Conservation (phyloP, 352 stramenopile genomes). For the Pythium folliculosum region DNA sequence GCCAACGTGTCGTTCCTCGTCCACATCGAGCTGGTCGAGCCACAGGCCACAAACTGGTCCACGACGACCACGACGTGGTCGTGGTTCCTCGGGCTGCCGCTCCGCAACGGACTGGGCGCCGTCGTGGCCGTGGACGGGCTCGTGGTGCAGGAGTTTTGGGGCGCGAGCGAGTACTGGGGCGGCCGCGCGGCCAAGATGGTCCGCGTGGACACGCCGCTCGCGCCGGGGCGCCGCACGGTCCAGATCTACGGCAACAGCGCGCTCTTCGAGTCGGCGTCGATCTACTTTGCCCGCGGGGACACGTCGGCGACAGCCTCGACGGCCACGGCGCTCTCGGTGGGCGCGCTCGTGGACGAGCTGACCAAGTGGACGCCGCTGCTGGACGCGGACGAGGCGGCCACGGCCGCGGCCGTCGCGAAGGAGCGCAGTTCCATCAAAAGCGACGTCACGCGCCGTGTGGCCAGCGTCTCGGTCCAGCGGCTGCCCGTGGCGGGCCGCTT, state of each 20-base stretch:
- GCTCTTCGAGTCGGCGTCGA: conserved; percentile 49
- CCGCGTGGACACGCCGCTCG: conserved; percentile 44
- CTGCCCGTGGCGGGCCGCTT: conserved; percentile 42
- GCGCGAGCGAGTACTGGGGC: conserved; percentile 44
- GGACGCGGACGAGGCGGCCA: conserved; percentile 31
- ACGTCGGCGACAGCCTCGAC: conserved; percentile 11
- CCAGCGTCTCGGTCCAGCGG: conserved; percentile 44
- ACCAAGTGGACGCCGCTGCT: conserved; percentile 43
- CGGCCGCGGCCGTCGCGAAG: conserved; percentile 30
- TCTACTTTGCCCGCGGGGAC: conserved; percentile 50
- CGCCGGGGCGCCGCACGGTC: conserved; percentile 39
- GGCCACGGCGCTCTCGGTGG: conserved; percentile 28
- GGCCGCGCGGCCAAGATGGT: conserved; percentile 37
- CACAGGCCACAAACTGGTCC: conserved; percentile 12
- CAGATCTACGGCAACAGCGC: conserved; percentile 48
- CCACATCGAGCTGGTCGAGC: conserved; percentile 4
- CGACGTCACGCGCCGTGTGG: conserved; percentile 46
- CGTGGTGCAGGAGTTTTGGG: conserved; percentile 49
- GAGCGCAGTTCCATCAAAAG: conserved; percentile 39
- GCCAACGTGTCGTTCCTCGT: conserved; percentile 10
- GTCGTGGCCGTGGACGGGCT: conserved; percentile 48
- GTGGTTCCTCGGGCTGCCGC: conserved; percentile 59
- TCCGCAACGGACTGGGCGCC: conserved; percentile 48
- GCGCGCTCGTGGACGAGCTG: conserved; percentile 33
- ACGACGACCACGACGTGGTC: conserved; percentile 40